Base-by-base conservation (phyloP, 2,329 filamentous ascomycete genomes). In the Graphilbum fragrans region DNA sequence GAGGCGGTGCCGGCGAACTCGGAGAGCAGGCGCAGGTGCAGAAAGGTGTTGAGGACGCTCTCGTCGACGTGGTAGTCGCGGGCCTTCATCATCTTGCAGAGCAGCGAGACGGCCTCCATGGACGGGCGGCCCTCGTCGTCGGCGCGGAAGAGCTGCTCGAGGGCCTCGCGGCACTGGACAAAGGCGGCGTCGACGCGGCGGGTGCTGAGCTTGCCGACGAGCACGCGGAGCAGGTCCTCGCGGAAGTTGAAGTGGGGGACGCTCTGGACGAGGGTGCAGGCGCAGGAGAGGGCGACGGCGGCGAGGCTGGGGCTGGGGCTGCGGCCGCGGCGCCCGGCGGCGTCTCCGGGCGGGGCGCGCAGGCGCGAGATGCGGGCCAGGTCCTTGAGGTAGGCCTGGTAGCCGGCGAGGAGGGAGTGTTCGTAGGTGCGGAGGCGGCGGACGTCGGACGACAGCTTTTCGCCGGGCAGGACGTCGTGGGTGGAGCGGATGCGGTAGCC, bases 191-290 rank as follows among this genome's bases (percentile, higher is more conserved):
- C 85, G 1, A 85, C 63, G 41, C 72, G 74, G 50, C 78, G 76
- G 43, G 70, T 74, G 53, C 85, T 87, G 29, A 98, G 69, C 58
- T 92, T 92, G 50, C 79, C 78, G 19, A 94, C 80, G 14, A 98
- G 58, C 44, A 96, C 90, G 60, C 85, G 86, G 46, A 98, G 65
- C 41, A 98, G 67, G 41, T 98, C 90, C 38, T 71, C 74, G 33
- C 92, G 81, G 61, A 94, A 95, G 67, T 98, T 98, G 75, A 98
- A 98, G 64, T 98, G 93, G 4, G 92, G 86, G 1, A 95, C 87
- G 2, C 82, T 71, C 18, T 75, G 76, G 33, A 96, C 63, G 16
- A 98, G 70, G 23, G 74, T 82, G 60, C 87, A 94, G 2, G 83
- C 81, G 57, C 92, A 98, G 35, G 78, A 81, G 43, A 94, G 80